Evolutionary conservation across 805 yeast species (phyloP), one percentile per base, ranked within the genome.

Genomic region (Sugiyamaella floridensis): DNA sequence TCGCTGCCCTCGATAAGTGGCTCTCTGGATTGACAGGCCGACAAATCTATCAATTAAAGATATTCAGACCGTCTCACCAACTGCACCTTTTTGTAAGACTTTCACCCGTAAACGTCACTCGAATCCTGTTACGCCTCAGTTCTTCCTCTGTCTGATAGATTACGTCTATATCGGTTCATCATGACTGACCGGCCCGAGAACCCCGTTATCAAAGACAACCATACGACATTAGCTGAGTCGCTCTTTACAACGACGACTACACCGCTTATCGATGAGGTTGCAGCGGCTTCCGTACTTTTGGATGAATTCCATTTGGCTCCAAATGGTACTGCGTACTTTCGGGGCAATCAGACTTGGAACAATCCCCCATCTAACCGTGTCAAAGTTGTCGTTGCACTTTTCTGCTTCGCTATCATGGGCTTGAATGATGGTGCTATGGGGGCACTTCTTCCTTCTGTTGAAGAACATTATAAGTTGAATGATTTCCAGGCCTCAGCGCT

Each of bases 391-490:
- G 46, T 56, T 6, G 55, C 59, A 6, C 57, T 58, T n/a, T 22
- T 51, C n/a, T 61, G 63, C 12, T 76, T 81, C 60, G 61, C 72
- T 2, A 58, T 79, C 1, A 66, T 79, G 57, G 89, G 89, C 0
- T 60, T 81, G 10, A 72, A 75, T 5, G 88, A 83, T 58, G 85
- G 82, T 61, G 73, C 84, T 0, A 63, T 81, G n/a, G 88, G 88
- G 0, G 74, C 86, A 0, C 60, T 82, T 32, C 70, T 83, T 54
- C 85, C 85, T 2, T 68, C 74, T 40, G 55, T 82, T n/a, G 75
- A 79, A 49, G 64, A 63, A 4, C 65, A 76, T 45, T 83, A 80
- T 62, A 34, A 66, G 1, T 72, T 81, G 4, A 70, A 76, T 55
- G 79, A 83, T 57, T 63, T 76, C 1, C 67, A 70, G 44, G 67